Percentiles rank a stretch among this genome's conserved stretches.
These are phyloP conservation scores for Chaetomium cochliodes DNA, from an alignment of 495 filamentous ascomycete species.

Conservation along the genomic window DNA sequence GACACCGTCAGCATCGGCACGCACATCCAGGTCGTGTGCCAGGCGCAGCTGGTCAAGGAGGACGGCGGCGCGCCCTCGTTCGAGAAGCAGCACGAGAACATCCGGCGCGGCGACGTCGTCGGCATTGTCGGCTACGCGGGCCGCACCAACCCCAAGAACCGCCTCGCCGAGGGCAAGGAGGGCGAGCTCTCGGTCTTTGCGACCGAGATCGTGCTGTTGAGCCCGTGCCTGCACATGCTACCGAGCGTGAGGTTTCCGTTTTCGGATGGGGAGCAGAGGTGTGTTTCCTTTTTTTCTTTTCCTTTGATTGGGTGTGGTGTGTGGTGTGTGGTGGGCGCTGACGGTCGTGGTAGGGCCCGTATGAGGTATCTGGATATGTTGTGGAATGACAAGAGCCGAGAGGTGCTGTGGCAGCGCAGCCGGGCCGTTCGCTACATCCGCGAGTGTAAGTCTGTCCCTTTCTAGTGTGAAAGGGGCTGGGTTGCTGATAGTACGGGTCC, in stretches of 20 bases:
- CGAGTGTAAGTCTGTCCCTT: slow-evolving; percentile 45
- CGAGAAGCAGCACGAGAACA: slow-evolving; percentile 81
- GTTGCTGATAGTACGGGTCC: slow-evolving; percentile 2
- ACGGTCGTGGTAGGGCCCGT: slow-evolving; percentile 53
- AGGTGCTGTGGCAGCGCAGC: slow-evolving; percentile 77
- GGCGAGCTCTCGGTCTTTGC: slow-evolving; percentile 96
- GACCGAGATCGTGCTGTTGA: slow-evolving; percentile 74
- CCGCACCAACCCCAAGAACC: slow-evolving; percentile 83
- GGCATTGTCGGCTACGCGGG: slow-evolving; percentile 86
- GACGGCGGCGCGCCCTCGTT: slow-evolving; percentile 57
- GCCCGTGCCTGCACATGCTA: slow-evolving; percentile 90
- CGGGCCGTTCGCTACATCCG: slow-evolving; percentile 86
- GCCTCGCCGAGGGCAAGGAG: slow-evolving; percentile 61
- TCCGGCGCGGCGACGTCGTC: slow-evolving; percentile 88
- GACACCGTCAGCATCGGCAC: slow-evolving; percentile 55
- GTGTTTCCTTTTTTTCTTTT: slow-evolving; percentile 1
- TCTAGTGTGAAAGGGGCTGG: not conserved
- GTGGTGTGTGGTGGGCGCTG: not conserved
- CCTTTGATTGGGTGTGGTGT: not conserved
- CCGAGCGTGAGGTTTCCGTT: slow-evolving; percentile 90
- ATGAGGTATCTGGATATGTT: slow-evolving; percentile 93
- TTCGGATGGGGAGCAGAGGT: slow-evolving; percentile 82
- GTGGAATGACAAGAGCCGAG: slow-evolving; percentile 82
- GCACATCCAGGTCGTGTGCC: slow-evolving; percentile 88
- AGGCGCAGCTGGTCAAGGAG: slow-evolving; percentile 65